Evolutionary conservation across 306 rosid species (phyloP).

Genomic region (Cyclanthera cordifolia): DNA sequence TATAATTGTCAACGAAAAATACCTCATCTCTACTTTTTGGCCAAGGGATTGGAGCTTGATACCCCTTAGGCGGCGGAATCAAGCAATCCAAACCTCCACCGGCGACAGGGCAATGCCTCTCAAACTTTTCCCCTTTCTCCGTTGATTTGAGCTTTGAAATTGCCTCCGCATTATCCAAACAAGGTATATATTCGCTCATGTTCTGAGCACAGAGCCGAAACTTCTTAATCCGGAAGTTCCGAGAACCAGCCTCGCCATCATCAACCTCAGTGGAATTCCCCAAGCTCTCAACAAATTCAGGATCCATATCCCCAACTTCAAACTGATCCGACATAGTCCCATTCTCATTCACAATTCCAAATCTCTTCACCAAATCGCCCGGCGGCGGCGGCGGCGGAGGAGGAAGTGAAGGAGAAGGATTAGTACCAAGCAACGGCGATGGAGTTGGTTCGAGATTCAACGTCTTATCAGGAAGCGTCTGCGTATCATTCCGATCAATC

Average conservation of each 20-base stretch:
- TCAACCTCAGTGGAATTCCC: constrained; percentile 15
- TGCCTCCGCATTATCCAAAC: constrained; percentile 56
- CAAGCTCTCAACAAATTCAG: constrained; percentile 17
- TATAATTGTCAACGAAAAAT: background rate
- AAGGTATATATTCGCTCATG: constrained; percentile 66
- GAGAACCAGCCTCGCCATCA: constrained; percentile 12
- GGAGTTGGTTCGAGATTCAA: background rate
- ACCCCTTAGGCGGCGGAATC: constrained; percentile 52
- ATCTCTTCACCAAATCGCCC: constrained; percentile 26
- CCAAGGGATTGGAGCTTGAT: constrained; percentile 52
- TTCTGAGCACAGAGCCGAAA: constrained; percentile 32
- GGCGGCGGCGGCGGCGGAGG: constrained; percentile 26
- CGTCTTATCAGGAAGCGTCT: constrained; percentile 18
- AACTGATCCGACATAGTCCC: constrained; percentile 74
- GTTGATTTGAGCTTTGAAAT: constrained; percentile 25
- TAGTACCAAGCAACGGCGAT: background rate
- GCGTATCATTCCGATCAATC: constrained; percentile 22
- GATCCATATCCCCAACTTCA: constrained; percentile 50
- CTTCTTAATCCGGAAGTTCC: constrained; percentile 27
- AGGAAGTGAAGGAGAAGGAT: constrained; percentile 24
- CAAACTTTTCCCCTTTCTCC: constrained; percentile 46
- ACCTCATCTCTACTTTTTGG: constrained; percentile 86
- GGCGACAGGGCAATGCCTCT: constrained; percentile 59
- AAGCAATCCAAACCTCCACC: constrained; percentile 45
- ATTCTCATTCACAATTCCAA: constrained; percentile 56